Percentiles rank a stretch among this genome's conserved stretches.
Conservation (phyloP, 176 grass and related monocot genomes). For the Oryza nivara region DNA sequence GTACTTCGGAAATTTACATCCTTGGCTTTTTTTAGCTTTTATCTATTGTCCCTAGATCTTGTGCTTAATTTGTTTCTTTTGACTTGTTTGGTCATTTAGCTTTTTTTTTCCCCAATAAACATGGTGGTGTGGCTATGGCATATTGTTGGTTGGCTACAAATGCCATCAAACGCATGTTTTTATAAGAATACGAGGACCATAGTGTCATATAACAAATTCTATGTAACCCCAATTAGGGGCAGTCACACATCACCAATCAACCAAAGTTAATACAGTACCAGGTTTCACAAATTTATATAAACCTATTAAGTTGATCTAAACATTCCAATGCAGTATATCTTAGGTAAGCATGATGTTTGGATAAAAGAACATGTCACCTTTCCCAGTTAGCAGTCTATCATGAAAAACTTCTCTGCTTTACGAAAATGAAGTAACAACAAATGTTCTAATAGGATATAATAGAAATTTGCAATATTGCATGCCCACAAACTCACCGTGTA, state of each 20-base stretch:
- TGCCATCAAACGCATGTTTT: neutral
- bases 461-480: neutral
- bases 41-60: neutral
- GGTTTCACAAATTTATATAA: neutral
- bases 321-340: neutral
- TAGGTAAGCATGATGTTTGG: neutral
- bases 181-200: neutral
- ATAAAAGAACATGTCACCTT: neutral
- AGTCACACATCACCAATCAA: neutral
- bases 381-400: neutral
- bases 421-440: neutral
- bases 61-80: neutral
- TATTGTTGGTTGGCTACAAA: neutral
- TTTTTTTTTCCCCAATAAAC: neutral
- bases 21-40: neutral
- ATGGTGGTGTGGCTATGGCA: neutral
- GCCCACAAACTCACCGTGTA: neutral
- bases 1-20: neutral
- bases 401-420: conserved; percentile 8
- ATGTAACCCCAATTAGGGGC: neutral
- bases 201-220: neutral
- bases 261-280: neutral
- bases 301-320: neutral
- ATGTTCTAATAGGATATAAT: neutral
- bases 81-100: neutral